Conservation (phyloP, 352 stramenopile species). For the Phytophthora sojae region DNA sequence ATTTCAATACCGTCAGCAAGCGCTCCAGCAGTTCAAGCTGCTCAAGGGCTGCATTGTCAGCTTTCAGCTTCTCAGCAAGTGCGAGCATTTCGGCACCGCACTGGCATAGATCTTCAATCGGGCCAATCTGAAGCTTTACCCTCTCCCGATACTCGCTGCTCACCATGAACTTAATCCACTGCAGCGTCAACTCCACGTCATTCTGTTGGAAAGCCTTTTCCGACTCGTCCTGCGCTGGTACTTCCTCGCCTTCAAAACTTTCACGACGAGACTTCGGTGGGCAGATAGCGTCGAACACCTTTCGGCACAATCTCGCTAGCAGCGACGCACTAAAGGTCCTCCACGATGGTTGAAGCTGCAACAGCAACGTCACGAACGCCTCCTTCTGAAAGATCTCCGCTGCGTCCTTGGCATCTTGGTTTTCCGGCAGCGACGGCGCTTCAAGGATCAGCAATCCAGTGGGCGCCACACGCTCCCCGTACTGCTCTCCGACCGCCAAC, state of each 20-base stretch:
- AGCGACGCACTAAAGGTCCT: slow-evolving; percentile 59
- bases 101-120: slow-evolving; percentile 69
- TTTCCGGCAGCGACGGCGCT: slow-evolving; percentile 9
- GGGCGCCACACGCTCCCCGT: slow-evolving; percentile 48
- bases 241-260: slow-evolving; percentile 20
- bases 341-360: slow-evolving; percentile 66
- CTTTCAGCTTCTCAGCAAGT: slow-evolving; percentile 39
- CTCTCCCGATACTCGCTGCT: slow-evolving; percentile 74
- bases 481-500: slow-evolving; percentile 69
- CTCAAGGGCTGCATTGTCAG: slow-evolving; percentile 8
- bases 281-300: slow-evolving; percentile 42
- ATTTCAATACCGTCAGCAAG: slow-evolving; percentile 46
- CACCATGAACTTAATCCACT: slow-evolving; percentile 72
- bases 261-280: slow-evolving; percentile 10
- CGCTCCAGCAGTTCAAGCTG: slow-evolving; percentile 38
- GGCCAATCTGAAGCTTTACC: slow-evolving; percentile 64
- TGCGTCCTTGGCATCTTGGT: slow-evolving; percentile 7
- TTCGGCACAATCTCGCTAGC: slow-evolving; percentile 57
- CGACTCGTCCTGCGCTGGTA: not conserved
- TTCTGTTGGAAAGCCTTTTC: slow-evolving; percentile 3
- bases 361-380: slow-evolving; percentile 46
- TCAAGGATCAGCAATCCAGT: slow-evolving; percentile 57
- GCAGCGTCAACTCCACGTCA: slow-evolving; percentile 50
- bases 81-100: slow-evolving; percentile 67
- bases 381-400: slow-evolving; percentile 35